phyloP scores from a whole-genome alignment of 2,329 filamentous ascomycete genomes.

The Colletotrichum neosansevieriae region DNA sequence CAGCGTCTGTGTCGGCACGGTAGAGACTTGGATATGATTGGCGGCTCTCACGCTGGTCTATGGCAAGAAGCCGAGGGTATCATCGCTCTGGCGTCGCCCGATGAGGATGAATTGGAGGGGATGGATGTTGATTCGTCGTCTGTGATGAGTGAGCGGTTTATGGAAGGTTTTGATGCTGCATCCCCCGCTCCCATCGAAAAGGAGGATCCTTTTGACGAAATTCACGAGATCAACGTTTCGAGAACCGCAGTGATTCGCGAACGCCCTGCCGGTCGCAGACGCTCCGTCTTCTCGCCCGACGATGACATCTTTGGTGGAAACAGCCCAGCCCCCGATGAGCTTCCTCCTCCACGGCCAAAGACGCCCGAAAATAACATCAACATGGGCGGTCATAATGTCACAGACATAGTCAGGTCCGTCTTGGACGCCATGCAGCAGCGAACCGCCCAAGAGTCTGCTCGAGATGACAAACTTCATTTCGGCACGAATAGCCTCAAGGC shows the following conservation, averaged over 20 bases:
- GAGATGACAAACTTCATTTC: slow-evolving; percentile 71
- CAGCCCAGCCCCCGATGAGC: slow-evolving; percentile 58
- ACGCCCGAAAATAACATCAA: slow-evolving; percentile 53
- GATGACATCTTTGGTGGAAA: slow-evolving; percentile 74
- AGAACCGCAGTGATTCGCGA: slow-evolving; percentile 67
- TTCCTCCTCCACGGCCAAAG: slow-evolving; percentile 53
- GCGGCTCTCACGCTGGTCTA: slow-evolving; percentile 69
- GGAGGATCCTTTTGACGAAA: slow-evolving; percentile 57
- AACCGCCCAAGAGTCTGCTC: slow-evolving; percentile 56
- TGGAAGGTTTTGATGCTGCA: slow-evolving; percentile 61
- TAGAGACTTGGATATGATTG: slow-evolving; percentile 73
- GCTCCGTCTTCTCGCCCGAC: slow-evolving; percentile 74
- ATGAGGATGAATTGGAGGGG: slow-evolving; percentile 66
- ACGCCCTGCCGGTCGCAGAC: slow-evolving; percentile 63
- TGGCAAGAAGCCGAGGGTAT: slow-evolving; percentile 90
- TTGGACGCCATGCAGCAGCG: slow-evolving; percentile 74
- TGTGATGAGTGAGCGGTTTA: slow-evolving; percentile 57
- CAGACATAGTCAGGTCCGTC: slow-evolving; percentile 69
- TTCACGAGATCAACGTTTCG: slow-evolving; percentile 56
- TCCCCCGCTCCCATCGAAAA: slow-evolving; percentile 52
- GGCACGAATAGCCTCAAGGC: slow-evolving; percentile 77
- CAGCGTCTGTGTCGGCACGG: slow-evolving; percentile 81
- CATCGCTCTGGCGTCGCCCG: slow-evolving; percentile 83
- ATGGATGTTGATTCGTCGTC: slow-evolving; percentile 53
- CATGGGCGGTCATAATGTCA: slow-evolving; percentile 53